Evolutionary conservation across 2,329 filamentous ascomycete species (phyloP).

Genomic region (Fusarium piperis): DNA sequence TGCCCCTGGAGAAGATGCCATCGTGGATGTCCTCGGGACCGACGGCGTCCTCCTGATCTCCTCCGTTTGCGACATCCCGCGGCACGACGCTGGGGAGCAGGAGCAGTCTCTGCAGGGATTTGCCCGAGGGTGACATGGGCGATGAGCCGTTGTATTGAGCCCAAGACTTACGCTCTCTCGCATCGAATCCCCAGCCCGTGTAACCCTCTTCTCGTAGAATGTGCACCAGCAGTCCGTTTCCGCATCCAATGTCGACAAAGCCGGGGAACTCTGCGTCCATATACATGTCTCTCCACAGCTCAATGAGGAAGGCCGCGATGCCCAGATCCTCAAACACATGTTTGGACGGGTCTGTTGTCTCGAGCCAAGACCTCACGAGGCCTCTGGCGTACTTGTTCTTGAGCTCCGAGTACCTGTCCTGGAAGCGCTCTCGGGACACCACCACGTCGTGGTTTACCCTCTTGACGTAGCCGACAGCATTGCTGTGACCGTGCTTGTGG

Average conservation of each 20-base stretch:
- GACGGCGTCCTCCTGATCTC: slow-evolving; percentile 7
- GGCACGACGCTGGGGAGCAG: slow-evolving; percentile 59
- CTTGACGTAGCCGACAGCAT: slow-evolving; percentile 76
- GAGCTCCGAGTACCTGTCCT: slow-evolving; percentile 82
- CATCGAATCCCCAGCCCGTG: slow-evolving; percentile 90
- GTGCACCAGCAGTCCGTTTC: slow-evolving; percentile 90
- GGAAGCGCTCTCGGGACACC: slow-evolving; percentile 78
- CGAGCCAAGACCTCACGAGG: slow-evolving; percentile 82
- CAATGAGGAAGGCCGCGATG: slow-evolving; percentile 91
- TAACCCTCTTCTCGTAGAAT: slow-evolving; percentile 85
- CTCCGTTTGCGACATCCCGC: slow-evolving; percentile 14
- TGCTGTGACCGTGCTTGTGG: slow-evolving; percentile 78
- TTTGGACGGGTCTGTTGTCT: slow-evolving; percentile 86
- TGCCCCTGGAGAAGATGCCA: slow-evolving; percentile 76
- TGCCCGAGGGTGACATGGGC: slow-evolving; percentile 40
- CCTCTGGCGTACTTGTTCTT: slow-evolving; percentile 80
- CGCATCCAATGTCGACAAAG: slow-evolving; percentile 96
- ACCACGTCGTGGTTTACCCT: slow-evolving; percentile 85
- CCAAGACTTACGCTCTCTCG: slow-evolving; percentile 88
- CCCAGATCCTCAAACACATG: slow-evolving; percentile 95
- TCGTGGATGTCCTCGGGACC: slow-evolving; percentile 52
- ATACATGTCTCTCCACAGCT: slow-evolving; percentile 92
- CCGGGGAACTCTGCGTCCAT: slow-evolving; percentile 71
- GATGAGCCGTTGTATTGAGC: slow-evolving; percentile 65
- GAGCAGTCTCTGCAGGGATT: slow-evolving; percentile 57